Base-by-base conservation (phyloP, 352 stramenopile genomes). In the Peronospora destructor region DNA sequence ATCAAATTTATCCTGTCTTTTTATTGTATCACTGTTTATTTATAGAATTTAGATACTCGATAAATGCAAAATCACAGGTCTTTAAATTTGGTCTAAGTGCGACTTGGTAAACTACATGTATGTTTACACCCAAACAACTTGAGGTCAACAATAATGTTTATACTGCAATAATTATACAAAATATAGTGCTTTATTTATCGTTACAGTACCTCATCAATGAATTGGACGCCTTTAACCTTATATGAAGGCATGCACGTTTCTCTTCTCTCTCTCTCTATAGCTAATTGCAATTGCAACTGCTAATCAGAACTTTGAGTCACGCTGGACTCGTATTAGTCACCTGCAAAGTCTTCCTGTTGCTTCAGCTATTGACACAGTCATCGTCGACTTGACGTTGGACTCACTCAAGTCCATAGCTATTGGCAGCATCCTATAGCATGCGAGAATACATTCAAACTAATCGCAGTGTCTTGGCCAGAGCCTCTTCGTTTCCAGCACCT, bases 191-290 rank as follows among this genome's bases (percentile, higher is more conserved):
- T 49, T 10, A 16, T 16, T 47, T 17, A n/a, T 44, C 9, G 21
- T 3, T 46, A 83, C 68, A 80, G 12, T 68, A 83, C 39, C 42
- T 83, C 28, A 66, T 70, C 37, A 52, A 70, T 32, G 53, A 73
- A 49, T 59, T 73, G 17, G 60, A 66, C 19, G 58, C 62, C 37
- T 75, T 78, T 48, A 76, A 75, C 21, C 52, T 71, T 19, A 57
- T 74, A 47, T 77, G 68, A 74, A 77, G 61, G 64, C 72, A 16
- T 2, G 25, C 0, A n/a, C 16, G 9, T 14, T 8, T 23, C 13
- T 14, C 37, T 13, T 0, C 4, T 49, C 9, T 36, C n/a, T 40
- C 6, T 46, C 13, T 17, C 23, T 11, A 6, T 10, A 3, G 10
- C 28, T 4, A n/a, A 19, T 53, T 8, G 1, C 47, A 46, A 39